phyloP scores from a whole-genome alignment of 2,329 filamentous ascomycete species.

The Stagonosporopsis rhizophila region DNA sequence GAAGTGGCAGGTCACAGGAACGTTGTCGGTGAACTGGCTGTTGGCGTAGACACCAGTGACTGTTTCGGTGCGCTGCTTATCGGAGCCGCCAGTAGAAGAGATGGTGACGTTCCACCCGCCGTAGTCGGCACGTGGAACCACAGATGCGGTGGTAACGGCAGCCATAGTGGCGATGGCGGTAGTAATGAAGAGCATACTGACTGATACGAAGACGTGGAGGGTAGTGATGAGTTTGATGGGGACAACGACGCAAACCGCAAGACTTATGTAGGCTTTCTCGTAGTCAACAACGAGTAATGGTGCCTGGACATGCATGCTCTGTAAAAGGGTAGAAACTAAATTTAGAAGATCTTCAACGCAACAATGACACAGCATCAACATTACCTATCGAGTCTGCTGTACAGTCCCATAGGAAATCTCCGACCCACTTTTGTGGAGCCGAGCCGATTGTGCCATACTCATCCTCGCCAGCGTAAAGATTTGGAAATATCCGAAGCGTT shows the following conservation, averaged over 20 bases:
- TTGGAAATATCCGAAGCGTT: no score
- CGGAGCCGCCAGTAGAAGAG: background rate
- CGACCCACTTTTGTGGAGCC: background rate
- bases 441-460: background rate
- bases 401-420: background rate
- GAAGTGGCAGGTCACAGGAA: background rate
- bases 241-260: background rate
- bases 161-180: background rate
- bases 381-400: background rate
- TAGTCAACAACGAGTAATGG: background rate
- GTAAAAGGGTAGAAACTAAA: background rate
- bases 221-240: background rate
- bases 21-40: background rate
- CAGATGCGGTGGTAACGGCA: background rate
- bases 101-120: constrained; percentile 3
- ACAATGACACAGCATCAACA: background rate
- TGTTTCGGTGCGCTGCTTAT: background rate
- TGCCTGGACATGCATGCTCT: background rate
- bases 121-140: background rate
- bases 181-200: background rate
- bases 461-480: no score
- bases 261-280: background rate
- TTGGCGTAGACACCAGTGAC: constrained; percentile 2
- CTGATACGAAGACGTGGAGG: background rate
- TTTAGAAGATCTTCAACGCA: background rate